Evolutionary conservation across 768 basidiomycete genomes (phyloP), one percentile per base, ranked within the genome.

Genomic region (Lyophyllum atratum): DNA sequence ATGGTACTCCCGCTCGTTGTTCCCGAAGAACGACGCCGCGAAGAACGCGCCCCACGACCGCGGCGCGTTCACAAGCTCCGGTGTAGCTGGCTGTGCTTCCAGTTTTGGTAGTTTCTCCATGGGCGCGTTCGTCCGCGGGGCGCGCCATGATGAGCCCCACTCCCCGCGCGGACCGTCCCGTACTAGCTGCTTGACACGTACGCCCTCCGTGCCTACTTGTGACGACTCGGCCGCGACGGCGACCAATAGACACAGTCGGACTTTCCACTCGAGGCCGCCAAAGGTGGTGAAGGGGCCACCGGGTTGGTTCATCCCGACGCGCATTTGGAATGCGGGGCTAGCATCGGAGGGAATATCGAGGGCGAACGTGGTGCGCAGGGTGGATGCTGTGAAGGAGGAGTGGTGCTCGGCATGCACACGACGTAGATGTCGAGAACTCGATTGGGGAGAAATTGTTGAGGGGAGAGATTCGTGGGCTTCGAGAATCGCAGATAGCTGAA

Each of bases 331-430:
- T 0, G 87, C 89, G 0, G 96, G 94, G 50, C 92, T 90, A 0
- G 89, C 93, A 55, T 97, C 96, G 1, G 89, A 85, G 0, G 95
- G 96, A 56, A 99, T 95, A 67, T 95, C 94, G 2, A 99, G 83
- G 14, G 89, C 77, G 73, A 98, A 98, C 0, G 90, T 86, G 28
- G 92, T 86, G 25, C 95, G 87, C 0, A 86, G 76, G 0, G 87
- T 86, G 44, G 89, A 83, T 2, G 84, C 71, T 5, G 89, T 83
- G 66, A 93, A 87, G 11, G 88, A 85, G 1, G 90, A 84, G 64
- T 92, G 88, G 49, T 92, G 86, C 68, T 97, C 94, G 0, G 93
- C 91, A 65, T 97, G 92, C 0, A 91, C 79, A 9, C 93, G 84
- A 25, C 85, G 79, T 61, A 90, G 74, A 60, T 87, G 77, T 31